Evolutionary conservation across 371 early-diverging fungal genomes (phyloP), one percentile per base, ranked within the genome.

Genomic region (Blastocladiella emersonii): DNA sequence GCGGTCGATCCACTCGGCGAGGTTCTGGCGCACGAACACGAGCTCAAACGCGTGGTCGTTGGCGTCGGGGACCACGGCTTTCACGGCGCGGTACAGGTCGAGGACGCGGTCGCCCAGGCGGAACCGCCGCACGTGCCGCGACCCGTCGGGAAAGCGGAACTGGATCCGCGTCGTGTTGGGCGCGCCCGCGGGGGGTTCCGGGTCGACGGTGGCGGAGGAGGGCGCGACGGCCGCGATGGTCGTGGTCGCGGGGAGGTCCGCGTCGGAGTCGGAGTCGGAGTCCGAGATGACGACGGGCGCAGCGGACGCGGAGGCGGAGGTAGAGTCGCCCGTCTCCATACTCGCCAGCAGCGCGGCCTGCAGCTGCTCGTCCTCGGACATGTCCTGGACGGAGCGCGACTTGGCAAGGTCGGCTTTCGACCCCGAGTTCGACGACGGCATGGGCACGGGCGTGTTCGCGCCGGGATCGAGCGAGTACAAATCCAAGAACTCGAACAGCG

Each of bases 341-440:
- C 75, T 76, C 2, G 89, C 90, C 39, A 78, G 81, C 64, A 93
- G 81, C 19, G 93, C 93, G 21, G 88, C 82, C 36, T 83, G 79
- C 34, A 93, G 69, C 65, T 90, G 90, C 65, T 95, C 95, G 41
- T 93, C 95, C 74, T 94, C 95, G 17, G 45, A 17, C 45, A 44
- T 17, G n/a, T n/a, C n/a, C n/a, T n/a, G n/a, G n/a, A n/a, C n/a
- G n/a, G n/a, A n/a, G n/a, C n/a, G n/a, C n/a, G n/a, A n/a, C n/a
- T n/a, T n/a, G n/a, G n/a, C n/a, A n/a, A n/a, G n/a, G n/a, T n/a
- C n/a, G n/a, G n/a, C n/a, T n/a, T n/a, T n/a, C n/a, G n/a, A n/a
- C n/a, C n/a, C n/a, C n/a, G n/a, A n/a, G n/a, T n/a, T n/a, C 43
- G 61, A 63, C 56, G 68, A 68, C 35, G 59, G 68, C 39, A 48